These are phyloP conservation scores for Candida sanyiensis DNA, from an alignment of 805 yeast genomes.

Conservation along the genomic window DNA sequence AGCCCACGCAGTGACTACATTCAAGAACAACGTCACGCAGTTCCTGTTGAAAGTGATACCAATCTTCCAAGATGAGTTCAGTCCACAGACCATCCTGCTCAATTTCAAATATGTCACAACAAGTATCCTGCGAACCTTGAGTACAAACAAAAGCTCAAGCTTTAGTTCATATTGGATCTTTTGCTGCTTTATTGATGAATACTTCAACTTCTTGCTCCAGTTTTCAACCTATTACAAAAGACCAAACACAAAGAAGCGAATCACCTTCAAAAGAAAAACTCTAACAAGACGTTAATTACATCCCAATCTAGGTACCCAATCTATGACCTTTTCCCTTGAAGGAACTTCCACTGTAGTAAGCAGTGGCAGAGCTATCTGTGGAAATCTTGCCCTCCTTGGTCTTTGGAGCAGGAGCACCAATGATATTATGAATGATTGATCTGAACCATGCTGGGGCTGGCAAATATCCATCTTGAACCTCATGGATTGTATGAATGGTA, in stretches of 20 bases:
- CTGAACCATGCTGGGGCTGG: constrained; percentile 48
- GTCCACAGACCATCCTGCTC: constrained; percentile 4
- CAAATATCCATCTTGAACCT: constrained; percentile 48
- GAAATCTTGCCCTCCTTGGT: constrained; percentile 7
- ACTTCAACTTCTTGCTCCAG: constrained; percentile 15
- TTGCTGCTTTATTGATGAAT: constrained; percentile 20
- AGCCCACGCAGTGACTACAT: background rate
- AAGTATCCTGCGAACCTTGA: constrained; percentile 13
- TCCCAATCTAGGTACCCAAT: constrained; percentile 25
- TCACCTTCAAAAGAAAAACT: background rate
- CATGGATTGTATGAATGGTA: constrained; percentile 25
- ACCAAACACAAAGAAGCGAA: constrained; percentile 3
- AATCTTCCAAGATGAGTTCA: constrained; percentile 1
- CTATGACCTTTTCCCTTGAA: constrained; percentile 37
- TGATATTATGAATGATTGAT: constrained; percentile 22
- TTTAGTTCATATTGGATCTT: constrained; percentile 21
- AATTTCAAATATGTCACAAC: constrained; percentile 18
- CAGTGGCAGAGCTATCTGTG: constrained; percentile 11
- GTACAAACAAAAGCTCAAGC: constrained; percentile 7
- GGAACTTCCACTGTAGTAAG: constrained; percentile 12
- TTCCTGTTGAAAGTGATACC: constrained; percentile 4
- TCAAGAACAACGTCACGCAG: constrained; percentile 5
- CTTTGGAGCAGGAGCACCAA: constrained; percentile 12
- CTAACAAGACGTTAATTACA: background rate
- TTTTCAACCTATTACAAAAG: constrained; percentile 14